phyloP scores from a whole-genome alignment of 371 early-diverging fungal species.

The Racocetra persica region DNA sequence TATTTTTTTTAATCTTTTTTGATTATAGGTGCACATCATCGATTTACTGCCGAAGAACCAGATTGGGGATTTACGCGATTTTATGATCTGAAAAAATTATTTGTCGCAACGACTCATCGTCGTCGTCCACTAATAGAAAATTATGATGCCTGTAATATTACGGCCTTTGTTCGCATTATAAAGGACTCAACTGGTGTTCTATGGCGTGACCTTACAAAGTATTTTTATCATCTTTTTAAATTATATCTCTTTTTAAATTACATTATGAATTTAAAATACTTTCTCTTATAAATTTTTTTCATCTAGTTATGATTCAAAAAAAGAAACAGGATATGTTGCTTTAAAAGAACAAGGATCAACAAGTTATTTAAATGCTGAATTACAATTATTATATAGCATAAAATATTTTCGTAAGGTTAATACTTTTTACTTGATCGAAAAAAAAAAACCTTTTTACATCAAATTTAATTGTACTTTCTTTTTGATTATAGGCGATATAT shows the following conservation, averaged over 20 bases:
- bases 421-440: not conserved
- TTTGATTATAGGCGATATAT: slow-evolving; percentile 69
- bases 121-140: slow-evolving; percentile 70
- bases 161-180: slow-evolving; percentile 80
- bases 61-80: slow-evolving; percentile 97
- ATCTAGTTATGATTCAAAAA: slow-evolving; percentile 84
- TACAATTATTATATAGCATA: slow-evolving; percentile 97
- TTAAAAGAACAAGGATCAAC: slow-evolving; percentile 99
- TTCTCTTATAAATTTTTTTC: not conserved
- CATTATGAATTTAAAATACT: not conserved
- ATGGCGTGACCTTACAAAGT: slow-evolving; percentile 92
- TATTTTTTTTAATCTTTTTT: not conserved
- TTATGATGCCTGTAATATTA: slow-evolving; percentile 71
- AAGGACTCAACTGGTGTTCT: slow-evolving; percentile 91
- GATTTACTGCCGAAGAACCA: slow-evolving; percentile 82
- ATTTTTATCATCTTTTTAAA: slow-evolving; percentile 44
- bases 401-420: slow-evolving; percentile 85
- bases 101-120: slow-evolving; percentile 54
- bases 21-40: slow-evolving; percentile 76
- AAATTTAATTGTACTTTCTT: not conserved
- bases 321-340: slow-evolving; percentile 93
- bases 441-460: not conserved
- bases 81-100: slow-evolving; percentile 65
- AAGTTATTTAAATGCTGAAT: slow-evolving; percentile 99
- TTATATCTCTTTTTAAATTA: slow-evolving; percentile 12